phyloP scores from a whole-genome alignment of 495 filamentous ascomycete genomes.

The Penicillium cinerascens region DNA sequence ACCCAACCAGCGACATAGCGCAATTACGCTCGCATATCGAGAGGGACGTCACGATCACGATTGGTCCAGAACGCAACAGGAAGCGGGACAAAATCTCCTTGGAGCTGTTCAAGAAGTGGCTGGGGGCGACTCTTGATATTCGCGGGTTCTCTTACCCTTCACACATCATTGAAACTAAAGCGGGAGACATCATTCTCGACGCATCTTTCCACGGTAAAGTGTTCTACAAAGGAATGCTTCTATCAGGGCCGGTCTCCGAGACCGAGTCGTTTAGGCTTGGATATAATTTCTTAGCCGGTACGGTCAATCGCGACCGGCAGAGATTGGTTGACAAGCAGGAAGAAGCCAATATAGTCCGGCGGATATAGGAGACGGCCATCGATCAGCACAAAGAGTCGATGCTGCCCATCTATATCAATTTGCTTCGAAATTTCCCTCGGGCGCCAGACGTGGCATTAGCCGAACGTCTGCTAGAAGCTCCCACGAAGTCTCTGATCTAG shows the following conservation, averaged over 20 bases:
- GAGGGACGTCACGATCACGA: too few species aligned
- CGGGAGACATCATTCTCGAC: conserved; percentile 19
- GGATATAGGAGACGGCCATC: conserved; percentile 22
- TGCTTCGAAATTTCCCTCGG: conserved; percentile 14
- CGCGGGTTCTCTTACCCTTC: conserved; percentile 6
- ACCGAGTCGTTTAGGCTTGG: conserved; percentile 11
- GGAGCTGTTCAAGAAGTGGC: conserved; percentile 15
- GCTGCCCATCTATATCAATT: conserved; percentile 17
- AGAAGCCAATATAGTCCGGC: conserved; percentile 13
- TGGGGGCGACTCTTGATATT: conserved; percentile 17
- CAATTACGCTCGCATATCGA: too few species aligned
- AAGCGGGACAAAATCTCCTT: too few species aligned
- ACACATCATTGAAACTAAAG: conserved; percentile 15
- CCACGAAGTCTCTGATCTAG: conserved; percentile 8
- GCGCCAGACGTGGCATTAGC: conserved; percentile 10
- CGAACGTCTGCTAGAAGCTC: conserved; percentile 7
- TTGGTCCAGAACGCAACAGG: too few species aligned
- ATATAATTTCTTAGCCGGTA: conserved; percentile 18
- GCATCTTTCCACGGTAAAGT: conserved; percentile 11
- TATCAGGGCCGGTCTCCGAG: conserved; percentile 2
- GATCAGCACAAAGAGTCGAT: not conserved
- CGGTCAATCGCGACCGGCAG: conserved; percentile 22
- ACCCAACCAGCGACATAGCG: too few species aligned
- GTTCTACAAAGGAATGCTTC: conserved; percentile 18
- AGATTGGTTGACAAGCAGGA: conserved; percentile 2